A percentile compares a stretch with the other conserved stretches of the same genome.
phyloP scores from a whole-genome alignment of 495 filamentous ascomycete genomes.

The Chaetomium fimeti region DNA sequence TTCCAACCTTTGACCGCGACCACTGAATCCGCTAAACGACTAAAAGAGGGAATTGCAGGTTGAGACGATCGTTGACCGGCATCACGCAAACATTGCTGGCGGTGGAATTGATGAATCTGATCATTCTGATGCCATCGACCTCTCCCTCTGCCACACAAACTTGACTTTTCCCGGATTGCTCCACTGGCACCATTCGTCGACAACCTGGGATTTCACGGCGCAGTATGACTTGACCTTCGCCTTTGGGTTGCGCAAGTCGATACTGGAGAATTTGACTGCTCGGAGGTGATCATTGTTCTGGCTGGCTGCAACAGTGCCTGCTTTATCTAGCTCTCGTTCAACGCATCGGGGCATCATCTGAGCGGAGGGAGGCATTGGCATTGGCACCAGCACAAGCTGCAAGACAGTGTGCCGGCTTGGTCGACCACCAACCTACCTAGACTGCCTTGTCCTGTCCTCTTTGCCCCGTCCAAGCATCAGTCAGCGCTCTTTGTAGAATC shows the following conservation, averaged over 20 bases:
- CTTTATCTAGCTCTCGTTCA: slow-evolving; percentile 8
- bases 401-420: background rate
- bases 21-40: slow-evolving; percentile 10
- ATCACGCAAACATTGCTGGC: slow-evolving; percentile 5
- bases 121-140: slow-evolving; percentile 6
- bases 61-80: background rate
- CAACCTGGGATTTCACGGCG: slow-evolving; percentile 15
- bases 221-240: slow-evolving; percentile 30
- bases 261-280: slow-evolving; percentile 1
- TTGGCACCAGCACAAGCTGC: background rate
- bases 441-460: slow-evolving; percentile 22
- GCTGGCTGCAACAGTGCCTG: background rate
- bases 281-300: background rate
- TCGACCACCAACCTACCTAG: background rate
- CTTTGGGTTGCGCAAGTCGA: slow-evolving; percentile 11
- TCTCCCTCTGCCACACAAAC: slow-evolving; percentile 4
- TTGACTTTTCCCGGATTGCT: slow-evolving; percentile 10
- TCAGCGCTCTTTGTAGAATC: slow-evolving; percentile 20
- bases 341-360: background rate
- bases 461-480: slow-evolving; percentile 11
- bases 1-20: slow-evolving; percentile 5
- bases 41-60: background rate
- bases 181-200: slow-evolving; percentile 3
- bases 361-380: background rate
- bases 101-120: slow-evolving; percentile 19